phyloP scores from a whole-genome alignment of 306 rosid species.

The Hippophae rhamnoides region DNA sequence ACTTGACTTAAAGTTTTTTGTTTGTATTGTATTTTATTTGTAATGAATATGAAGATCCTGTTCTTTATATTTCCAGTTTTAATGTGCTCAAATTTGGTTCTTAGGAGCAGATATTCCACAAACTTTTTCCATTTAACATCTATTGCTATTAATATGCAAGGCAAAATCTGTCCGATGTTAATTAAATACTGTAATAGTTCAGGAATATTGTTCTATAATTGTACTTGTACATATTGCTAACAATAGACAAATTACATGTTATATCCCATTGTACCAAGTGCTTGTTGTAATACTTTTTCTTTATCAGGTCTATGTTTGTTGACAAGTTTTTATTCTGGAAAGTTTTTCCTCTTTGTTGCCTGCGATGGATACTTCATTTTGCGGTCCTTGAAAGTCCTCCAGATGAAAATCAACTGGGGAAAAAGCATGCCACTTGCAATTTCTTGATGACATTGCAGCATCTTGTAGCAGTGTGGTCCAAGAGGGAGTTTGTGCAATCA shows the following conservation, averaged over 20 bases:
- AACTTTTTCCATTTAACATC: too few species aligned
- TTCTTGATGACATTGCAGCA: conserved; percentile 47
- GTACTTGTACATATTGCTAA: too few species aligned
- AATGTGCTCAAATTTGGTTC: too few species aligned
- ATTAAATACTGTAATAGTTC: too few species aligned
- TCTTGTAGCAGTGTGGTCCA: conserved; percentile 64
- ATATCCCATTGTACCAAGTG: not conserved
- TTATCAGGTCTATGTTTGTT: conserved; percentile 65
- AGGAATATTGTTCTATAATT: too few species aligned
- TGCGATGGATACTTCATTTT: conserved; percentile 90
- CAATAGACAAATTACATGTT: too few species aligned
- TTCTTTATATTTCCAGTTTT: too few species aligned
- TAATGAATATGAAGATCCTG: too few species aligned
- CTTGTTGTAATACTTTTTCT: not conserved
- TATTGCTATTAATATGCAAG: too few species aligned
- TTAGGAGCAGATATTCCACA: too few species aligned
- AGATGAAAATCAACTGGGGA: conserved; percentile 29
- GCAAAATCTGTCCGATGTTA: too few species aligned
- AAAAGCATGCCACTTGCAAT: conserved; percentile 26
- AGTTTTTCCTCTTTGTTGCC: conserved; percentile 78
- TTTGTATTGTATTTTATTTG: too few species aligned
- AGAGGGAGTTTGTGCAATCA: conserved; percentile 82
- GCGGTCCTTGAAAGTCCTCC: conserved; percentile 68
- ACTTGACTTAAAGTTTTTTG: not conserved
- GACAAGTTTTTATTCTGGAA: conserved; percentile 87